Evolutionary conservation across 192 early-diverging fungal genomes (phyloP).

Genomic region (Cladochytrium replicatum): DNA sequence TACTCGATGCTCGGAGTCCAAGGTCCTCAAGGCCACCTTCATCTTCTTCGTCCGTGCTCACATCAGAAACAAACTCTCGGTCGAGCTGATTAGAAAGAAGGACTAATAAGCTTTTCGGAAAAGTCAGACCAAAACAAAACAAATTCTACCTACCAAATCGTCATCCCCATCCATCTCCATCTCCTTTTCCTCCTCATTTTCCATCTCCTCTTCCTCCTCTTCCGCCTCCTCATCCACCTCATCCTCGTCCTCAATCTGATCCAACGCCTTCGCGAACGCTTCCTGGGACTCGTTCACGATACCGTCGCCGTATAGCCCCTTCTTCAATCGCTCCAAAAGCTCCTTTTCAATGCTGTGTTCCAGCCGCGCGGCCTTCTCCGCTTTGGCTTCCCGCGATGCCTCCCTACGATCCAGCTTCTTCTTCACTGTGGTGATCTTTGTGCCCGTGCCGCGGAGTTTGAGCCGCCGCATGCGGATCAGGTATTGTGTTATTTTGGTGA

Average conservation of each 20-base stretch:
- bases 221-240: conserved; percentile 29
- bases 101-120: neutral
- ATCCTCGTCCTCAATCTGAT: conserved; percentile 35
- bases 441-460: conserved; percentile 60
- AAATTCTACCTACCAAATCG: conserved; percentile 10
- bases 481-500: conserved; percentile 95
- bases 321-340: conserved; percentile 80
- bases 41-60: conserved; percentile 34
- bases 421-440: conserved; percentile 78
- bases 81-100: conserved; percentile 15
- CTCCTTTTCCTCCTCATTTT: conserved; percentile 20
- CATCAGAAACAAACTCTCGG: conserved; percentile 42
- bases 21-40: conserved; percentile 5
- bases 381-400: conserved; percentile 72
- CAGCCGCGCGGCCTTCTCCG: conserved; percentile 82
- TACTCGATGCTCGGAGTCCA: conserved; percentile 6
- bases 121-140: neutral
- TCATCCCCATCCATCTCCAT: conserved; percentile 25
- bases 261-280: conserved; percentile 82
- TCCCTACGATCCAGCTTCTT: conserved; percentile 92
- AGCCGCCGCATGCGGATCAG: conserved; percentile 89
- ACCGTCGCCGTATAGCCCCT: conserved; percentile 90
- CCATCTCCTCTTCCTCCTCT: conserved; percentile 28
- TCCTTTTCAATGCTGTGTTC: conserved; percentile 94
- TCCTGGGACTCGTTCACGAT: conserved; percentile 90